Evolutionary conservation across 805 yeast genomes (phyloP).

Genomic region (Metschnikowia santaceciliae): DNA sequence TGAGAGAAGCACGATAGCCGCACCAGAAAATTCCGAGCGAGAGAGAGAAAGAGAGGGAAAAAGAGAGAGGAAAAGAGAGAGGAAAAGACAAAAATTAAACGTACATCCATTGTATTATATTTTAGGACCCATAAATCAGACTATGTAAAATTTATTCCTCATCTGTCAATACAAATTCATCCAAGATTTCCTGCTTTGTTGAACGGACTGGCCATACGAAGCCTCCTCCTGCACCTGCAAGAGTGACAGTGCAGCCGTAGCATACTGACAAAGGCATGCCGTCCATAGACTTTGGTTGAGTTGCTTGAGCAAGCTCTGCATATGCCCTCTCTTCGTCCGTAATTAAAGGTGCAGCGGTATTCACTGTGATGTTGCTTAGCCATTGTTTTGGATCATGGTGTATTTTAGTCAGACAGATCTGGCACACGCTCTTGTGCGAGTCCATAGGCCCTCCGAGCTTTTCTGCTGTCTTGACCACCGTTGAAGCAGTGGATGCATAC

Average conservation of each 20-base stretch:
- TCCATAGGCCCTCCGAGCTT: constrained; percentile 55
- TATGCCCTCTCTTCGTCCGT: constrained; percentile 37
- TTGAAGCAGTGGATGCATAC: constrained; percentile 85
- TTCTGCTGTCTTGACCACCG: constrained; percentile 86
- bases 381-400: constrained; percentile 59
- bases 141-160: constrained; percentile 13
- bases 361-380: constrained; percentile 67
- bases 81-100: no score
- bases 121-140: not conserved
- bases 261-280: constrained; percentile 44
- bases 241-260: constrained; percentile 70
- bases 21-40: not conserved
- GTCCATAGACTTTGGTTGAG: not conserved
- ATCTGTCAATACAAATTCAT: constrained; percentile 47
- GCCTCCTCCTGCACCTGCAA: constrained; percentile 39
- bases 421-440: constrained; percentile 37
- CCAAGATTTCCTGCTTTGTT: constrained; percentile 34
- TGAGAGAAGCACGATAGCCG: not conserved
- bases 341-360: constrained; percentile 46
- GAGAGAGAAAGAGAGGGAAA: not conserved
- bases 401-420: constrained; percentile 52
- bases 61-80: no score
- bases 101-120: no score
- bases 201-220: constrained; percentile 36
- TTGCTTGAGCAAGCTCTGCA: constrained; percentile 15